These are phyloP conservation scores for Coprinopsis strossmayeri DNA, from an alignment of 768 basidiomycete genomes.

Conservation along the genomic window DNA sequence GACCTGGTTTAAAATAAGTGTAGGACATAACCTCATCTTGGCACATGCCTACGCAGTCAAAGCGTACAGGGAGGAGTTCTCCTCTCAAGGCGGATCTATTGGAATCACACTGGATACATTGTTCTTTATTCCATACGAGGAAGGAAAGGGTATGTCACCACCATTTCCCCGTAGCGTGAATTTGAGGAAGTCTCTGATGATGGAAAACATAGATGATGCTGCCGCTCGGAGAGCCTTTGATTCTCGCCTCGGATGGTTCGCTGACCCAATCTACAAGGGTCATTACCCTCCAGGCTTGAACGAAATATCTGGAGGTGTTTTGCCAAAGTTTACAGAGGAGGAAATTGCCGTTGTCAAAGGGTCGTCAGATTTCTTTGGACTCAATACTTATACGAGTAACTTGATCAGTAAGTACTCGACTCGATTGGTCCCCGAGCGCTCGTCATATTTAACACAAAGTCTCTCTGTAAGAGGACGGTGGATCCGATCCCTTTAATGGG, in stretches of 20 bases:
- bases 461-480: slow-evolving; percentile 40
- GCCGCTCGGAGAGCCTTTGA: slow-evolving; percentile 62
- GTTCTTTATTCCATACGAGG: slow-evolving; percentile 62
- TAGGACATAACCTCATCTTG: slow-evolving; percentile 61
- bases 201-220: slow-evolving; percentile 53
- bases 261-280: slow-evolving; percentile 66
- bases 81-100: slow-evolving; percentile 49
- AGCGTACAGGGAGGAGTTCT: slow-evolving; percentile 58
- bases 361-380: slow-evolving; percentile 62
- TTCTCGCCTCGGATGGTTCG: slow-evolving; percentile 38
- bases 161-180: slow-evolving; percentile 47
- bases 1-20: slow-evolving; percentile 29
- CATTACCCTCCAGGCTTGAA: slow-evolving; percentile 51
- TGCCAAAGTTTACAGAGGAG: slow-evolving; percentile 48
- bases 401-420: slow-evolving; percentile 38
- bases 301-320: slow-evolving; percentile 40
- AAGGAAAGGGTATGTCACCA: slow-evolving; percentile 15
- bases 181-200: slow-evolving; percentile 7
- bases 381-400: slow-evolving; percentile 62
- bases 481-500: slow-evolving; percentile 51
- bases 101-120: slow-evolving; percentile 70
- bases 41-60: slow-evolving; percentile 63
- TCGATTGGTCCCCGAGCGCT: too few species aligned
- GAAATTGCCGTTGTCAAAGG: slow-evolving; percentile 51
- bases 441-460: too few species aligned